Evolutionary conservation across 768 basidiomycete species (phyloP).

Genomic region (Phaeotremella skinneri): DNA sequence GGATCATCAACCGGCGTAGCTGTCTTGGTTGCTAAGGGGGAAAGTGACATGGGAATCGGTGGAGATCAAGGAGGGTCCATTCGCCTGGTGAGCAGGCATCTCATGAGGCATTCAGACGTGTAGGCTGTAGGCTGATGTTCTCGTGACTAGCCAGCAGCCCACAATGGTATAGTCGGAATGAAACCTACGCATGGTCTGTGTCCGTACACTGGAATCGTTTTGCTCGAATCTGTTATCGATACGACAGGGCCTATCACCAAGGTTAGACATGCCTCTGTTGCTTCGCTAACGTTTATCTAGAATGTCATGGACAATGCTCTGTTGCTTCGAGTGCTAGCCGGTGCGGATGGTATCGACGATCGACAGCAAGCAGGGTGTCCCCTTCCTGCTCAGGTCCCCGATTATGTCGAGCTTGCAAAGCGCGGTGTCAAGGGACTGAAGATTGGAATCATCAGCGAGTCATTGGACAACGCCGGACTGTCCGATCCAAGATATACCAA

Average conservation of each 20-base stretch:
- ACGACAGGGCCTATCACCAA: constrained; percentile 46
- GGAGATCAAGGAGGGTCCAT: constrained; percentile 57
- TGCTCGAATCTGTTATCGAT: constrained; percentile 5
- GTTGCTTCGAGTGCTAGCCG: constrained; percentile 54
- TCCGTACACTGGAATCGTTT: constrained; percentile 55
- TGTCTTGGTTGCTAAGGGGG: constrained; percentile 51
- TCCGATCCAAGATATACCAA: constrained; percentile 52
- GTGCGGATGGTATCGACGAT: constrained; percentile 55
- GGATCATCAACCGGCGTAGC: constrained; percentile 55
- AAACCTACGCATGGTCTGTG: constrained; percentile 56
- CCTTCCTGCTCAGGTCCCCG: constrained; percentile 49
- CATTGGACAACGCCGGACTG: constrained; percentile 27
- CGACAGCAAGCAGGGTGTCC: constrained; percentile 50
- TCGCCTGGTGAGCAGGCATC: constrained; percentile 19
- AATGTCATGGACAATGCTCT: constrained; percentile 54
- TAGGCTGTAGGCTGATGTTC: constrained; percentile 26
- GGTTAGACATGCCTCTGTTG: constrained; percentile 49
- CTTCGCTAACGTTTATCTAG: constrained; percentile 1
- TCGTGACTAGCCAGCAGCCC: constrained; percentile 39
- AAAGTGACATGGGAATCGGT: constrained; percentile 55
- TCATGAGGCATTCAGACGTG: constrained; percentile 3
- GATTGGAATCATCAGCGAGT: constrained; percentile 54
- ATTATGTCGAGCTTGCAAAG: constrained; percentile 33
- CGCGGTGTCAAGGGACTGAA: constrained; percentile 48
- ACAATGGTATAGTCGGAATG: constrained; percentile 56